These are phyloP conservation scores for Fraxinus floribunda DNA, from an alignment of 305 asterid species.

Conservation along the genomic window DNA sequence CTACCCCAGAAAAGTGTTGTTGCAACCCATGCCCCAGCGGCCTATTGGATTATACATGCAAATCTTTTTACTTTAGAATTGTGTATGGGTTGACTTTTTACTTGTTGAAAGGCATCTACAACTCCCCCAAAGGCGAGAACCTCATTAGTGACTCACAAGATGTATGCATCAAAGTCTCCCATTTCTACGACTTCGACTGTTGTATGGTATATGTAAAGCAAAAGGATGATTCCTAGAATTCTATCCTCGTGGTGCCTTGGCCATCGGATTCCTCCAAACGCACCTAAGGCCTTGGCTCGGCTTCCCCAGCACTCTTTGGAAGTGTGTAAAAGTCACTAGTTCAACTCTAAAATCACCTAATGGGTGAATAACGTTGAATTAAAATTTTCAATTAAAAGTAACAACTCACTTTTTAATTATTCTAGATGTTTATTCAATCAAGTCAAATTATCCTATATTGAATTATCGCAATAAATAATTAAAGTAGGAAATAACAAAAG, in stretches of 20 bases:
- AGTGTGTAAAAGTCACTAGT: not conserved
- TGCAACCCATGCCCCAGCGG: not conserved
- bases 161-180: not conserved
- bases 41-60: not conserved
- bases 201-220: not conserved
- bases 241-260: not conserved
- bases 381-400: no score
- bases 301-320: not conserved
- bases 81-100: no score
- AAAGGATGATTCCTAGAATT: not conserved
- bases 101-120: not conserved
- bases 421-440: no score
- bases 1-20: not conserved
- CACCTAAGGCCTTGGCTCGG: not conserved
- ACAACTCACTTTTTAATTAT: no score
- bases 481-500: no score
- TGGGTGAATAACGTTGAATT: no score
- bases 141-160: not conserved
- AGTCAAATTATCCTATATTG: no score
- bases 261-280: not conserved
- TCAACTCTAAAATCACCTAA: no score
- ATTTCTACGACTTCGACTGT: not conserved
- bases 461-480: no score
- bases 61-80: not conserved
- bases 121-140: not conserved